Evolutionary conservation across 2,329 filamentous ascomycete species (phyloP).

Genomic region (Pseudogymnoascus sp.): DNA sequence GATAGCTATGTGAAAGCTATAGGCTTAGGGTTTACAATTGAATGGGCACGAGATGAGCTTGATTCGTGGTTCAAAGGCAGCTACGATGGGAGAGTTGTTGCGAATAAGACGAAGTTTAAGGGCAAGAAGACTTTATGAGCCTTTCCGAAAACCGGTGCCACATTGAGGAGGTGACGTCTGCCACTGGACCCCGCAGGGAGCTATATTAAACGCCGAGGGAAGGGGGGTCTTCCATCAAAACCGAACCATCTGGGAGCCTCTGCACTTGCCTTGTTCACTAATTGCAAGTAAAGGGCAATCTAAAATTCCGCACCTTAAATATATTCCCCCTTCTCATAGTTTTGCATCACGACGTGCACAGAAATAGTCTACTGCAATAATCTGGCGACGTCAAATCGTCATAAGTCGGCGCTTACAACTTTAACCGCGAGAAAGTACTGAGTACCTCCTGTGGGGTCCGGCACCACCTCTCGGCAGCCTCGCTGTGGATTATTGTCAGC

Average conservation of each 20-base stretch:
- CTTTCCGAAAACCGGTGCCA: too few species aligned
- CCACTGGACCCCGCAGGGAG: background rate
- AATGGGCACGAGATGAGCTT: background rate
- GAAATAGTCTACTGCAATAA: background rate
- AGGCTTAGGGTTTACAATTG: background rate
- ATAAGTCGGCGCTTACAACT: background rate
- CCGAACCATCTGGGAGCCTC: background rate
- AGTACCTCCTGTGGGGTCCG: conserved; percentile 4
- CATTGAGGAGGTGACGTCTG: background rate
- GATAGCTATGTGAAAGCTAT: background rate
- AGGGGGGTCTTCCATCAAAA: background rate
- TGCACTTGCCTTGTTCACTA: background rate
- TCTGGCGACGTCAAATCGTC: background rate
- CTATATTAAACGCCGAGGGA: background rate
- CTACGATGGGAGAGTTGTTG: background rate
- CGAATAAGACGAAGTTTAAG: background rate
- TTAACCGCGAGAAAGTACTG: conserved; percentile 4
- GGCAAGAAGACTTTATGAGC: background rate
- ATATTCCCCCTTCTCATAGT: background rate
- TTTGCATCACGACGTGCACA: background rate
- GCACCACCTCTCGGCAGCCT: conserved; percentile 5
- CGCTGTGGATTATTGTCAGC: conserved; percentile 6
- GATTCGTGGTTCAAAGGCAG: background rate
- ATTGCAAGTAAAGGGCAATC: background rate
- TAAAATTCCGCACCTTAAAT: background rate